These are phyloP conservation scores for Lepidium aucheri DNA, from an alignment of 345 rosid genomes.

Conservation along the genomic window DNA sequence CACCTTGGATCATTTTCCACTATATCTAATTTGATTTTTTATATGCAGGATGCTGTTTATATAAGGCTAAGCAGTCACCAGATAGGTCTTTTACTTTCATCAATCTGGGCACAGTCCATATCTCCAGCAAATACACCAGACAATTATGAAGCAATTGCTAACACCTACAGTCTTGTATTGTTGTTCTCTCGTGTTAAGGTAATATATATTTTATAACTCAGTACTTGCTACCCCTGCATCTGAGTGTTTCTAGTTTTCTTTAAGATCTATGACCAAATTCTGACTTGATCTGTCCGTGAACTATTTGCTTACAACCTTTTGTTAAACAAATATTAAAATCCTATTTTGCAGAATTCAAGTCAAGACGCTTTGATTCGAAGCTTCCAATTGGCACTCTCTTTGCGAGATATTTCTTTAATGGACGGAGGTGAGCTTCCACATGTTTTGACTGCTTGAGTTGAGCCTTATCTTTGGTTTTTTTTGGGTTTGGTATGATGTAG, in stretches of 20 bases:
- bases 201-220: slow-evolving; percentile 3
- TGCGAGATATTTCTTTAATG: slow-evolving; percentile 65
- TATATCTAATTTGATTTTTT: slow-evolving; percentile 12
- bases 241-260: slow-evolving; percentile 2
- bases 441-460: background rate
- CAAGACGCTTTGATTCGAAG: slow-evolving; percentile 68
- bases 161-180: slow-evolving; percentile 80
- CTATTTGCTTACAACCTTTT: background rate
- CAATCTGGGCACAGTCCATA: slow-evolving; percentile 89
- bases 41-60: slow-evolving; percentile 50
- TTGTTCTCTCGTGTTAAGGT: slow-evolving; percentile 94
- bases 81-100: slow-evolving; percentile 85
- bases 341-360: slow-evolving; percentile 68
- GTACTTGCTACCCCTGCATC: background rate
- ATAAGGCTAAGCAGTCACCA: slow-evolving; percentile 88
- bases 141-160: slow-evolving; percentile 91
- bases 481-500: slow-evolving; percentile 2
- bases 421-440: slow-evolving; percentile 56
- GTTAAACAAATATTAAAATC: background rate
- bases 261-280: background rate
- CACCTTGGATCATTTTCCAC: slow-evolving; percentile 3
- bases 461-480: background rate
- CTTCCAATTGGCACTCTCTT: slow-evolving; percentile 87
- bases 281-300: background rate
- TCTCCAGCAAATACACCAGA: slow-evolving; percentile 83